Percentiles rank a stretch among this genome's conserved stretches.
Conservation (phyloP, 2,329 filamentous ascomycete species). For the Sclerotinia minor region DNA sequence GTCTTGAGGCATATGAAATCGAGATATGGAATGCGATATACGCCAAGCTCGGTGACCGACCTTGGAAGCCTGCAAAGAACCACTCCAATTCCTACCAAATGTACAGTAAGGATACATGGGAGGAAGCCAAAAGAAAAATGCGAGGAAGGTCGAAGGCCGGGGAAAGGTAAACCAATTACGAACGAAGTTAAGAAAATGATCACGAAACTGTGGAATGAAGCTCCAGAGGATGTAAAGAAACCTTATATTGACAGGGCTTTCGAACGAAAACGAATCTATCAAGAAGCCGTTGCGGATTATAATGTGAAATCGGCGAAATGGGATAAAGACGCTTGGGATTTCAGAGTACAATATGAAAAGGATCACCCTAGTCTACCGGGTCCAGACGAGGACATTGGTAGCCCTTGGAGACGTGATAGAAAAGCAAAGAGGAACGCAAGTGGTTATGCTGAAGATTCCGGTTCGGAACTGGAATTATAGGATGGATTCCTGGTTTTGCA, state of each 20-base stretch:
- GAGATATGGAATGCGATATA: constrained; percentile 55
- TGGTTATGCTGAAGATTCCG: constrained; percentile 42
- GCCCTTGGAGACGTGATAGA: constrained; percentile 39
- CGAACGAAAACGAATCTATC: constrained; percentile 67
- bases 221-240: constrained; percentile 65
- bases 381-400: constrained; percentile 40
- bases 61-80: constrained; percentile 69
- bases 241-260: constrained; percentile 77
- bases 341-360: constrained; percentile 53
- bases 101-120: constrained; percentile 77
- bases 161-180: constrained; percentile 64
- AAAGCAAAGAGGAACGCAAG: constrained; percentile 40
- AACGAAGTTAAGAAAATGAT: constrained; percentile 85
- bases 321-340: constrained; percentile 64
- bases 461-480: constrained; percentile 35
- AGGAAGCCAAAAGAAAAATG: constrained; percentile 60
- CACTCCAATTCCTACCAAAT: constrained; percentile 85
- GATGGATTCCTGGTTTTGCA: constrained; percentile 20
- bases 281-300: constrained; percentile 57
- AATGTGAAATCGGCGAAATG: constrained; percentile 65
- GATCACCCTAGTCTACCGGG: constrained; percentile 51
- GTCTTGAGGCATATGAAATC: constrained; percentile 57
- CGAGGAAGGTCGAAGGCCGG: constrained; percentile 63
- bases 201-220: constrained; percentile 87
- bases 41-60: constrained; percentile 69